These are phyloP conservation scores for Termitomyces sp. DNA, from an alignment of 768 basidiomycete species.

Conservation along the genomic window DNA sequence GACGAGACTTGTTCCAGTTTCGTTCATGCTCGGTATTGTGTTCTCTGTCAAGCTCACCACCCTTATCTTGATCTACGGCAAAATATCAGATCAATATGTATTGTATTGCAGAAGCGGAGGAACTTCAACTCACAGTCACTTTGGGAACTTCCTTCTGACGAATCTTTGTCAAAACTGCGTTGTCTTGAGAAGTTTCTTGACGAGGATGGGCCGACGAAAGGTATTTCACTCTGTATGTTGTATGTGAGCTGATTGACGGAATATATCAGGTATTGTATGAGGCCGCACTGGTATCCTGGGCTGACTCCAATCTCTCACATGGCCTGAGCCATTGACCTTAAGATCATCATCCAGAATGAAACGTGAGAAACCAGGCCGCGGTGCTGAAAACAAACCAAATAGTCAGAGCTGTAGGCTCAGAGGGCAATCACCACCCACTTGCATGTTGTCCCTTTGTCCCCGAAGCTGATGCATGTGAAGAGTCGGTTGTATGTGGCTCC, in stretches of 20 bases:
- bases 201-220: slow-evolving; percentile 17
- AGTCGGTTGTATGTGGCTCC: not conserved
- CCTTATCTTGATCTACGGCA: slow-evolving; percentile 42
- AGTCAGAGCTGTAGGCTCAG: not conserved
- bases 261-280: slow-evolving; percentile 21
- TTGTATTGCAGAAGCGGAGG: not conserved
- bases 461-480: not conserved
- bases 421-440: not conserved
- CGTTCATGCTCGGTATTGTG: slow-evolving; percentile 30
- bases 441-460: not conserved
- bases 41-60: slow-evolving; percentile 6
- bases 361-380: slow-evolving; percentile 14
- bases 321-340: slow-evolving; percentile 20
- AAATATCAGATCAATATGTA: slow-evolving; percentile 1
- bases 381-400: slow-evolving; percentile 11
- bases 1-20: slow-evolving; percentile 50
- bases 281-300: slow-evolving; percentile 17
- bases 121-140: slow-evolving; percentile 44
- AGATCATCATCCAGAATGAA: not conserved
- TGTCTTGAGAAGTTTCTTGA: slow-evolving; percentile 22
- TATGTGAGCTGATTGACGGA: slow-evolving; percentile 17
- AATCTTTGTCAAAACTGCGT: slow-evolving; percentile 38
- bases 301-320: slow-evolving; percentile 48
- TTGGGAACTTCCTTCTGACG: slow-evolving; percentile 45
- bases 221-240: slow-evolving; percentile 12